Conservation (phyloP, 2,329 filamentous ascomycete species). For the Exophiala mesophila region DNA sequence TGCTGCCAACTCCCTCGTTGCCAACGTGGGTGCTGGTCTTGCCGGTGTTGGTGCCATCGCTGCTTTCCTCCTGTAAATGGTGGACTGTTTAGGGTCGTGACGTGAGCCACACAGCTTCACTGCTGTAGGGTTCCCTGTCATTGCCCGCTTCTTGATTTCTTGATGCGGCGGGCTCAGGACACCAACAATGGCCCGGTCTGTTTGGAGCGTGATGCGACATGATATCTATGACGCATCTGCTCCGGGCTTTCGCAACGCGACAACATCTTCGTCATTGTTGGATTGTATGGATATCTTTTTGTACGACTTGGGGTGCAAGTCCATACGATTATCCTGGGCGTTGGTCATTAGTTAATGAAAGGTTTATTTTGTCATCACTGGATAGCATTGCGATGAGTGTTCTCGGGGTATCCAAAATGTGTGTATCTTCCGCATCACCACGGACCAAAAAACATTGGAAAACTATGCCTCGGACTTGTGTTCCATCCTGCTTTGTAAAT, state of each 20-base stretch:
- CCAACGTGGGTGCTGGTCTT: conserved; percentile 26
- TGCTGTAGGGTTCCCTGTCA: neutral
- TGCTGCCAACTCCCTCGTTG: conserved; percentile 24
- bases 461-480: too few species aligned
- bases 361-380: conserved; percentile 12
- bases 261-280: conserved; percentile 14
- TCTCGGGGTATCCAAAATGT: conserved; percentile 17
- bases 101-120: neutral
- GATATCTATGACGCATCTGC: conserved; percentile 4
- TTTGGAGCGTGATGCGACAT: conserved; percentile 2
- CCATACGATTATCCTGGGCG: conserved; percentile 15
- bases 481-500: neutral
- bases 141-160: conserved; percentile 19
- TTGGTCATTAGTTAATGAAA: conserved; percentile 15
- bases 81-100: conserved; percentile 8
- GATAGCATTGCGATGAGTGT: conserved; percentile 17
- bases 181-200: conserved; percentile 1
- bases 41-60: conserved; percentile 28
- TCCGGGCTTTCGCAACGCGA: conserved; percentile 4
- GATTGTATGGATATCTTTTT: conserved; percentile 9
- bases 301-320: conserved; percentile 8
- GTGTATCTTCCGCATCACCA: conserved; percentile 10
- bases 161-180: conserved; percentile 1
- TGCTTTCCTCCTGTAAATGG: conserved; percentile 26
- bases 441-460: conserved; percentile 2